A percentile compares a stretch with the other conserved stretches of the same genome.
Evolutionary conservation across 768 basidiomycete genomes (phyloP).

Genomic region (Collybia sordida): DNA sequence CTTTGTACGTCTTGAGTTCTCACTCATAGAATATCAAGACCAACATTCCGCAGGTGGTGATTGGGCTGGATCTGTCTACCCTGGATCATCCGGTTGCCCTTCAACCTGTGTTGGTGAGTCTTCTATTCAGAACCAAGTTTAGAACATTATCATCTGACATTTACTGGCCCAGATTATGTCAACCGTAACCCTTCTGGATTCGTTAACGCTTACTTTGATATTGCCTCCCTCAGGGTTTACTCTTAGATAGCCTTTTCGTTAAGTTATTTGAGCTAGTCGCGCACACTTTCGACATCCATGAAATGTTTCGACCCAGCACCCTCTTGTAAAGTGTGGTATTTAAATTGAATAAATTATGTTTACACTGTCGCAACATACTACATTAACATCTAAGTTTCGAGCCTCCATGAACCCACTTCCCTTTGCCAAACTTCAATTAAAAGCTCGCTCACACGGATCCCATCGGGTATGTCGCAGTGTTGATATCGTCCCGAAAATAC

Average conservation of each 20-base stretch:
- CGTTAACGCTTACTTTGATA: slow-evolving; percentile 65
- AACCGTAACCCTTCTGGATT: slow-evolving; percentile 64
- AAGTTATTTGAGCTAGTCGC: neutral
- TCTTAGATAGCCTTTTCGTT: neutral
- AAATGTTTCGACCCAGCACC: neutral
- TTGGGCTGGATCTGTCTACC: slow-evolving; percentile 57
- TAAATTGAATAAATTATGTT: too few relatives aligned
- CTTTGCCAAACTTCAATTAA: too few relatives aligned
- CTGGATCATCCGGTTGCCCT: slow-evolving; percentile 47
- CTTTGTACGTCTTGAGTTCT: slow-evolving; percentile 27
- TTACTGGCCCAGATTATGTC: slow-evolving; percentile 45
- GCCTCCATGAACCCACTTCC: too few relatives aligned
- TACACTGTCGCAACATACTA: too few relatives aligned
- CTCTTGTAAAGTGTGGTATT: too few relatives aligned
- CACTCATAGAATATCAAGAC: neutral
- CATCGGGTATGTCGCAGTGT: too few relatives aligned
- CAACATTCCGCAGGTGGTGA: slow-evolving; percentile 36
- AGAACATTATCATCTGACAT: neutral
- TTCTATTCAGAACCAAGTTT: neutral
- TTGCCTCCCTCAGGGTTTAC: slow-evolving; percentile 52
- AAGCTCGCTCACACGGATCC: too few relatives aligned
- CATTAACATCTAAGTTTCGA: too few relatives aligned
- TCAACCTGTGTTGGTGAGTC: slow-evolving; percentile 55
- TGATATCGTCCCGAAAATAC: too few relatives aligned
- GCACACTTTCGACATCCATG: neutral